These are phyloP conservation scores for Cladorrhinum samala DNA, from an alignment of 495 filamentous ascomycete genomes.

Conservation along the genomic window DNA sequence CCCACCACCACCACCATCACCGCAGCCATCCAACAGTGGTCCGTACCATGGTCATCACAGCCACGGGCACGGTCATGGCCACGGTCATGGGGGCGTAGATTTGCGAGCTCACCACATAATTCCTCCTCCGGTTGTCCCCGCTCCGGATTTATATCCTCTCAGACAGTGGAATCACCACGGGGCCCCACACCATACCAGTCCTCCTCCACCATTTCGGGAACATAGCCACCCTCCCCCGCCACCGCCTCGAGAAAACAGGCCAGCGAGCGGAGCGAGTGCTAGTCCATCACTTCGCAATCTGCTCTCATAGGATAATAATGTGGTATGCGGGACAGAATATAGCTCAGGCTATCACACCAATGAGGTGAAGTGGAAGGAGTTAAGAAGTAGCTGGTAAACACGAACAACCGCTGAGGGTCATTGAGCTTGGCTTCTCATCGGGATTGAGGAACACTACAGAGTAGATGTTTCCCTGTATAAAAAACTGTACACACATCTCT, in stretches of 20 bases:
- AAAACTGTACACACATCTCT: too few species aligned
- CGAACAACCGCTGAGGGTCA: too few species aligned
- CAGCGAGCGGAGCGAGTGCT: constrained; percentile 60
- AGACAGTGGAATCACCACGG: constrained; percentile 21
- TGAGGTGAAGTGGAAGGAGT: not conserved
- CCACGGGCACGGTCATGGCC: constrained; percentile 9
- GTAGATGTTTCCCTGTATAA: not conserved
- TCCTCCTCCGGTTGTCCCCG: constrained; percentile 18
- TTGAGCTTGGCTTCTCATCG: too few species aligned
- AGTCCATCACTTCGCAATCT: constrained; percentile 72
- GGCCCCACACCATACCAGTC: not conserved
- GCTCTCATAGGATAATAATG: constrained; percentile 45
- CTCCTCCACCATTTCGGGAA: constrained; percentile 20
- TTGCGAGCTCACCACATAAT: constrained; percentile 32
- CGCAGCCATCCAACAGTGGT: constrained; percentile 19
- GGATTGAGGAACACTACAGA: too few species aligned
- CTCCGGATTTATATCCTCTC: constrained; percentile 30
- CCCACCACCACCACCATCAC: constrained; percentile 21
- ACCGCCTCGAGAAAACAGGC: constrained; percentile 31
- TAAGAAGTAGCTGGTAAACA: too few species aligned
- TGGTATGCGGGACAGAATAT: not conserved
- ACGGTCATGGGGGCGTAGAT: constrained; percentile 14
- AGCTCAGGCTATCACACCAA: not conserved
- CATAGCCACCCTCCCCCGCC: constrained; percentile 18
- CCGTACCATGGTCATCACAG: constrained; percentile 23